Evolutionary conservation across 371 early-diverging fungal genomes (phyloP), one percentile per base, ranked within the genome.

Genomic region (Saksenaea vasiformis): DNA sequence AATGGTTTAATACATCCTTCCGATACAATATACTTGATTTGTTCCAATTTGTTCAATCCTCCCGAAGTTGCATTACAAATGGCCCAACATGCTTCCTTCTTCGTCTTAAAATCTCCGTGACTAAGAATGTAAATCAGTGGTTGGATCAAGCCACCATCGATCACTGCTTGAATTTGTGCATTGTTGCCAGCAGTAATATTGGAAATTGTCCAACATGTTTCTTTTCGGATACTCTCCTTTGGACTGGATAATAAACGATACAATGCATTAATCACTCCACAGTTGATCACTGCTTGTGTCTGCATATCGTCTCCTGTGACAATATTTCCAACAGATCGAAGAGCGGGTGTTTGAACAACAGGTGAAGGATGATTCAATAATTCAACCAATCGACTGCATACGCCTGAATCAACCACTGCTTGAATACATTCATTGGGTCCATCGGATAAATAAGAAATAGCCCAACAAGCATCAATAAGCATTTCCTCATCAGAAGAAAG

Each of bases 161-260:
- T 94, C 31, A 99, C 91, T 10, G 87, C 89, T 78, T 96, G 91
- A 70, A 99, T 96, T 78, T 99, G 99, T 9, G 75, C 78, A 13
- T 90, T 83, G 64, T 93, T 97, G 41, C 99, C 99, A 9, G 99
- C 99, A 34, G 99, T 97, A 74, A 99, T 95, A 84, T 99, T 99
- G 24, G 98, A 98, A 58, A 99, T 90, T 11, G 98, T 97, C 99
- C 99, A 99, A 86, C 99, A 99, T 26, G 99, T 96, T 80, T 99
- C 99, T 84, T 99, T 99, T 69, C 95, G 90, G 58, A 99, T 94
- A 37, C 90, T 91, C 57, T 97, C 95, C 77, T 94, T 93, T 53
- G 95, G 93, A 69, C 91, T 91, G 64, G 83, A 83, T 15, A 98
- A 84, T 36, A 97, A 85, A 14, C 83, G 74, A 19, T 86, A 79